These are phyloP conservation scores for Acacia concinna DNA, from an alignment of 331 rosid genomes.

Conservation along the genomic window DNA sequence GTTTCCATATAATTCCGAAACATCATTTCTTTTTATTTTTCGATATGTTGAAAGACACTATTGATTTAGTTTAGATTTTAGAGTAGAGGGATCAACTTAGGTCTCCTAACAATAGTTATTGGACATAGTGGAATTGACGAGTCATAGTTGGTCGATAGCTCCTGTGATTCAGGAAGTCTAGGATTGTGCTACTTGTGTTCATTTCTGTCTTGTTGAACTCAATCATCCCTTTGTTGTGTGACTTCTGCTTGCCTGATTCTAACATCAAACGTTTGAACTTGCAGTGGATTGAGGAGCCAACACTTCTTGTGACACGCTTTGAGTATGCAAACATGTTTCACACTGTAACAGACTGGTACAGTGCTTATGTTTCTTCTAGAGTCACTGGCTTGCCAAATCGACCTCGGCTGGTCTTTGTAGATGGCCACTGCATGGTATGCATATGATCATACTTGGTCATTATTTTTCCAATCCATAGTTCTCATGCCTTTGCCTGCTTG, in stretches of 20 bases:
- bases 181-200: neutral
- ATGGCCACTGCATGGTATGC: constrained; percentile 89
- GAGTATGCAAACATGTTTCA: constrained; percentile 98
- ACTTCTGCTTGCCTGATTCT: constrained; percentile 37
- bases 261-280: constrained; percentile 35
- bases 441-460: neutral
- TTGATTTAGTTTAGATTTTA: neutral
- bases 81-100: neutral
- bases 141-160: neutral
- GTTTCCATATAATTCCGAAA: neutral
- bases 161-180: neutral
- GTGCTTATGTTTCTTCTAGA: constrained; percentile 88
- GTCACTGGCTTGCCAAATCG: constrained; percentile 79
- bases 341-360: constrained; percentile 94
- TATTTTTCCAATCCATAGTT: neutral
- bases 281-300: constrained; percentile 98
- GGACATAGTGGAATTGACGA: neutral
- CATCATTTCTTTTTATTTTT: neutral
- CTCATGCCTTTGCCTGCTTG: neutral
- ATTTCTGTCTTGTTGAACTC: neutral
- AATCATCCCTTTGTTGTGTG: neutral
- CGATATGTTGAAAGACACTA: neutral
- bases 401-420: constrained; percentile 81
- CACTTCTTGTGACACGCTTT: constrained; percentile 86
- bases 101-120: neutral